These are phyloP conservation scores for Ballota nigra DNA, from an alignment of 257 asterid genomes.

Conservation along the genomic window DNA sequence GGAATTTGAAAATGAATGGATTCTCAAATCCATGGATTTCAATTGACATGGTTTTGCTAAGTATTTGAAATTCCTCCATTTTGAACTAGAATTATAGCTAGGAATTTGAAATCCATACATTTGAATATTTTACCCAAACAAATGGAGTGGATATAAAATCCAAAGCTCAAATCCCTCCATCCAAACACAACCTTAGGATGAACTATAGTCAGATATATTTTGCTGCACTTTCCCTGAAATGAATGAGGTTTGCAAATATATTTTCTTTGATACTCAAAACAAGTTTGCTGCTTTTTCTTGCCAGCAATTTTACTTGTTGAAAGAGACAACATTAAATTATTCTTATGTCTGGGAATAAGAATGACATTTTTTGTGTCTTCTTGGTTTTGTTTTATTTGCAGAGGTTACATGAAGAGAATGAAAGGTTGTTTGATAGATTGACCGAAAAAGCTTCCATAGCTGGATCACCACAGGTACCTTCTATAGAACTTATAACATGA, in stretches of 20 bases:
- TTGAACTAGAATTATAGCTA: no score
- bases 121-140: no score
- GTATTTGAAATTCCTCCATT: no score
- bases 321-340: constrained; percentile 2
- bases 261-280: constrained; percentile 6
- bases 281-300: not conserved
- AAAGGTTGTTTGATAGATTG: constrained; percentile 87
- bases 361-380: not conserved
- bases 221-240: constrained; percentile 8
- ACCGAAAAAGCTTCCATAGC: constrained; percentile 80
- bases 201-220: constrained; percentile 6
- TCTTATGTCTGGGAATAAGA: constrained; percentile 12
- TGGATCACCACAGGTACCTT: constrained; percentile 80
- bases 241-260: constrained; percentile 14
- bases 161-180: no score
- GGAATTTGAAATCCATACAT: no score
- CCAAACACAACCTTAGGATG: no score
- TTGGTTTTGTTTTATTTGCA: constrained; percentile 34
- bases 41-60: no score
- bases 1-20: no score
- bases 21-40: no score
- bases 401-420: constrained; percentile 98
- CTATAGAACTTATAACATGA: constrained; percentile 5
- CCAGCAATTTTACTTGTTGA: constrained; percentile 13
- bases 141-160: no score